phyloP scores from a whole-genome alignment of 768 basidiomycete genomes.

The Porphyrellus cyaneotinctus region DNA sequence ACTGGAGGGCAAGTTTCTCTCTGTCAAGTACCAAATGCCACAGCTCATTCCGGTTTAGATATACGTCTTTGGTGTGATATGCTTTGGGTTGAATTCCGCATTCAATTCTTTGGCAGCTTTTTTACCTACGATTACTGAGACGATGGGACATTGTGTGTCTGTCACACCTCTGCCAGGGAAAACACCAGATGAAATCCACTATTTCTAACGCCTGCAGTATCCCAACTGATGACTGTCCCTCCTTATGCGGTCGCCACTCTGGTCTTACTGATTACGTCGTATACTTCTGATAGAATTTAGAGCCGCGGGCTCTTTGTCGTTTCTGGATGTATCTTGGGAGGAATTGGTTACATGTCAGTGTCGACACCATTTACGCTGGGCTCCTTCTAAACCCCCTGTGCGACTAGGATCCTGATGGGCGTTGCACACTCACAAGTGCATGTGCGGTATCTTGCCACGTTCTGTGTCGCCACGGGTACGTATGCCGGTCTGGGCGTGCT shows the following conservation, averaged over 20 bases:
- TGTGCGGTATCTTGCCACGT: constrained; percentile 44
- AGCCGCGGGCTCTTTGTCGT: constrained; percentile 40
- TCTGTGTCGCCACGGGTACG: constrained; percentile 44
- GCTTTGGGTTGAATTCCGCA: constrained; percentile 46
- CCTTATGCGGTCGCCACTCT: constrained; percentile 46
- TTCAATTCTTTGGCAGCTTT: constrained; percentile 50
- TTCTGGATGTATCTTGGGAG: constrained; percentile 31
- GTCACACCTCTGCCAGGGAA: neutral
- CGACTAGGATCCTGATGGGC: constrained; percentile 31
- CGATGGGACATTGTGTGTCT: constrained; percentile 43
- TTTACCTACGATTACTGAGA: constrained; percentile 52
- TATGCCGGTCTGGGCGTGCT: constrained; percentile 45
- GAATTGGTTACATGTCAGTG: constrained; percentile 40
- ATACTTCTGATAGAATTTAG: constrained; percentile 43
- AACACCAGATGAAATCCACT: neutral
- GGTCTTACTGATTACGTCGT: constrained; percentile 35
- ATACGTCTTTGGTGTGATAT: constrained; percentile 44
- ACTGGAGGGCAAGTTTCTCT: constrained; percentile 38
- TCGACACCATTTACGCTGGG: neutral
- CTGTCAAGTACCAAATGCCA: neutral
- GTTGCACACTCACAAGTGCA: constrained; percentile 28
- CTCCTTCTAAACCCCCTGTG: neutral
- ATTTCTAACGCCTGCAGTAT: constrained; percentile 38
- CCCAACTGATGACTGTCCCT: constrained; percentile 51
- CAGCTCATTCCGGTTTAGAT: constrained; percentile 25